phyloP scores from a whole-genome alignment of 306 rosid genomes.

The Ormosia emarginata region DNA sequence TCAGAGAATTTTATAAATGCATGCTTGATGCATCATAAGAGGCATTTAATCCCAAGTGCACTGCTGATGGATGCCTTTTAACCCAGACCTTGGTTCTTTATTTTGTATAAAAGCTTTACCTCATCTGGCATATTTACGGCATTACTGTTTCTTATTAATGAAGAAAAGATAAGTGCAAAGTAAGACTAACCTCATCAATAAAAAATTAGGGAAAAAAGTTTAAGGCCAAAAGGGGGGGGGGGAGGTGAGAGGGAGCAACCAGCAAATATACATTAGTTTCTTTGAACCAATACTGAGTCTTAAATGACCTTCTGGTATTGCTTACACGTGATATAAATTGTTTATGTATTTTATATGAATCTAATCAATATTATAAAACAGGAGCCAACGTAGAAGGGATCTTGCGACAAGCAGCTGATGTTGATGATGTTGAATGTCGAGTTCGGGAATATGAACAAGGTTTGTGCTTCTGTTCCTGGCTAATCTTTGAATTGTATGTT shows the following conservation, averaged over 20 bases:
- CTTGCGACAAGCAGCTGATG: conserved; percentile 97
- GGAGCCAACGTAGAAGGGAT: conserved; percentile 92
- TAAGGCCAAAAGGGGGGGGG: not conserved
- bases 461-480: conserved; percentile 29
- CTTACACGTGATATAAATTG: not conserved
- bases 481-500: not conserved
- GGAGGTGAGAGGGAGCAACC: not conserved
- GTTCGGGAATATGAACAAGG: conserved; percentile 90
- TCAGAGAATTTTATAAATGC: not conserved
- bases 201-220: not conserved
- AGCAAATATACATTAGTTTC: not conserved
- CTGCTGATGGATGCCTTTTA: not conserved
- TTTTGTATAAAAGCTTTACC: not conserved
- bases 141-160: not conserved
- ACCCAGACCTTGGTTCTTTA: not conserved
- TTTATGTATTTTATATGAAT: conserved; percentile 13
- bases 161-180: not conserved
- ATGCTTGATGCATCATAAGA: not conserved
- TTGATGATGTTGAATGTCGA: conserved; percentile 89
- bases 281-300: not conserved
- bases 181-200: not conserved
- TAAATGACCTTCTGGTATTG: conserved; percentile 1
- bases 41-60: not conserved
- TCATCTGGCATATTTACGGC: not conserved
- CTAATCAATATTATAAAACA: conserved; percentile 33